Evolutionary conservation across 1,284 basidiomycete species (phyloP), one percentile per base, ranked within the genome.

Genomic region (Malassezia psittaci): DNA sequence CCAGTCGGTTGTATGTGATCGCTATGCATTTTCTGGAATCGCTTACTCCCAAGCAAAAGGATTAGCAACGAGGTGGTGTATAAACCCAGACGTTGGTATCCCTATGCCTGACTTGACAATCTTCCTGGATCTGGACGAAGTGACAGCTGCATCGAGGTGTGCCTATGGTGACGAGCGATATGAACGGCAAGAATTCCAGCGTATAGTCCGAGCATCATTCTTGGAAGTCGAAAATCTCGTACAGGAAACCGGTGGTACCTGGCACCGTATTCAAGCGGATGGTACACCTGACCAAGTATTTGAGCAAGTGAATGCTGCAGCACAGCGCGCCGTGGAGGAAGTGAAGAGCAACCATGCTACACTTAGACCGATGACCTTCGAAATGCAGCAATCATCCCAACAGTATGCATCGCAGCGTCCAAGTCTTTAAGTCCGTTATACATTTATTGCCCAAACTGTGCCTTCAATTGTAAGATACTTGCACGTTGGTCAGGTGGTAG

Each of bases 1-100:
- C 0, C 85, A 83, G 7, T 81, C 82, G 0, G 79, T 98, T 66
- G 78, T 99, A 33, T 89, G 88, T 66, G 93, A 98, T 75, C 83
- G 94, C 36, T 99, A 98, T 74, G 88, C 90, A 0, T 98, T 96
- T 76, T 96, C 90, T 1, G 94, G 93, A 0, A 86, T 93, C 61
- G 91, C 90, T 1, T 98, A 96, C 77, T 88, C 89, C 1, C 83
- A 85, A 5, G 84, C 90, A 46, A 96, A 96, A 76, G 80, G 80
- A 16, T 72, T 81, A n/a, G 66, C 75, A 18, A 78, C 78, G 67
- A 79, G 82, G 29, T 96, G 88, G 87, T 94, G 90, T 75, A 80
- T 83, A 41, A 77, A 83, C 2, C 90, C 91, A 0, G 94, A 98
- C 68, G 77, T 84, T 11, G 83, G 83, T 5, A 83, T 98, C 7